Base-by-base conservation (phyloP, 1,284 basidiomycete genomes). In the Apiotrichum sp. region DNA sequence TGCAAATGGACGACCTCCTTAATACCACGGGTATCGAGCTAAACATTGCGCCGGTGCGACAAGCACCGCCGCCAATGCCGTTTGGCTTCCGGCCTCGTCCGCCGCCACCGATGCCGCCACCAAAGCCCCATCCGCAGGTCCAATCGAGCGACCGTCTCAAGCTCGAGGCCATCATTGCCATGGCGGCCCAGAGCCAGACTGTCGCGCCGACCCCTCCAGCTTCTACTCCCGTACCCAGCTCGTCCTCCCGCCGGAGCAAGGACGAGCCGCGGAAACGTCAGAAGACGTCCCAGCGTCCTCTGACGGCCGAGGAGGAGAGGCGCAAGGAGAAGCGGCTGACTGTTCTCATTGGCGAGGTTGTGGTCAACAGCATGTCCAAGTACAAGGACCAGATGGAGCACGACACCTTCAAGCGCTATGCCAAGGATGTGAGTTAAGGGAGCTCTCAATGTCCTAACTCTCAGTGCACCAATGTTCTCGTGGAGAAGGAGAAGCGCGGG, bases 401-500 rank as follows among this genome's bases (percentile, higher is more conserved):
- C 55, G 92, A 96, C 4, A 77, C 81, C 52, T 98, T 98, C 81
- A 98, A 99, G 81, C 87, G 86, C 69, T 86, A 96, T 69, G 95
- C 96, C 6, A 92, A 92, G 70, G 91, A 98, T 82, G 93, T 92
- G 63, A 62, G 82, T 77, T 5, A 38, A 7, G 13, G 13, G 36
- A 8, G 8, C 36, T 14, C 6, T 53, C 13, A 22, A 22, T 6
- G 1, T 6, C 10, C 11, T 33, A 4, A 6, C 43, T 36, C 38
- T 0, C 63, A 89, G 86, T 79, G 90, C 56, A 89, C 93, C 0
- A 81, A 86, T 57, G 73, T 88, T 36, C 86, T 98, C 52, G 82
- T 86, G 14, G 87, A 91, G 56, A 98, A 96, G 76, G 96, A 98
- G 80, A 93, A 92, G 78, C 93, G 90, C 71, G 86, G 88, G 3